Percentiles rank a stretch among this genome's conserved stretches.
phyloP scores from a whole-genome alignment of 192 early-diverging fungal species.

The Jimgerdemannia flammicorona region DNA sequence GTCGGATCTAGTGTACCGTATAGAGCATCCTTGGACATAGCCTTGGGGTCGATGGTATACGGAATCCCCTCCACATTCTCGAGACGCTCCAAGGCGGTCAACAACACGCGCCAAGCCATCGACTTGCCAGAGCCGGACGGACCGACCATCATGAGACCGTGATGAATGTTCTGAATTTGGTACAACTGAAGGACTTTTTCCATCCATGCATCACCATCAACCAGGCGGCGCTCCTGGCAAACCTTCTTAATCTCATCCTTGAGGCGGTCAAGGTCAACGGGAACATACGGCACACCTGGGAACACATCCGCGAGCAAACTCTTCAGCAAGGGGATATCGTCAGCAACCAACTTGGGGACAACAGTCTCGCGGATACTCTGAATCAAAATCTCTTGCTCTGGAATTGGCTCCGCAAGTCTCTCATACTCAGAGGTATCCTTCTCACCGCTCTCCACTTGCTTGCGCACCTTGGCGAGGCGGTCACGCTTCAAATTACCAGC shows the following conservation, averaged over 20 bases:
- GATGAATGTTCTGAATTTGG: conserved; percentile 97
- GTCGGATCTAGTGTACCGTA: conserved; percentile 97
- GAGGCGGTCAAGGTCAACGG: conserved; percentile 74
- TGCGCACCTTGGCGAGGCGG: conserved; percentile 50
- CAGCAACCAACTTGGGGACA: conserved; percentile 96
- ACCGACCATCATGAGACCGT: conserved; percentile 99
- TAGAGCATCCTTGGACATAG: conserved; percentile 93
- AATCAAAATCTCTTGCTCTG: conserved; percentile 93
- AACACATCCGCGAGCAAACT: conserved; percentile 91
- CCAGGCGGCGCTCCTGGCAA: conserved; percentile 71
- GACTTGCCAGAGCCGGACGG: conserved; percentile 97
- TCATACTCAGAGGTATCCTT: conserved; percentile 35
- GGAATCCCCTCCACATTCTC: conserved; percentile 88
- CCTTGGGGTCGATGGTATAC: conserved; percentile 98
- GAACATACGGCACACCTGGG: conserved; percentile 82
- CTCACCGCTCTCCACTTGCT: conserved; percentile 29
- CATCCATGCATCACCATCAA: conserved; percentile 80
- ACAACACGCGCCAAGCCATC: conserved; percentile 87
- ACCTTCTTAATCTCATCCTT: conserved; percentile 70
- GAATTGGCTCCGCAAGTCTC: conserved; percentile 55
- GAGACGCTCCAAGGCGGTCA: conserved; percentile 83
- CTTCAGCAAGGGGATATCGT: conserved; percentile 86
- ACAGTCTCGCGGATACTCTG: conserved; percentile 97
- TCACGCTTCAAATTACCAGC: conserved; percentile 99
- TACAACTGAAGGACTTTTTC: conserved; percentile 98